Base-by-base conservation (phyloP, 805 yeast genomes). In the Suhomyces pyralidae region DNA sequence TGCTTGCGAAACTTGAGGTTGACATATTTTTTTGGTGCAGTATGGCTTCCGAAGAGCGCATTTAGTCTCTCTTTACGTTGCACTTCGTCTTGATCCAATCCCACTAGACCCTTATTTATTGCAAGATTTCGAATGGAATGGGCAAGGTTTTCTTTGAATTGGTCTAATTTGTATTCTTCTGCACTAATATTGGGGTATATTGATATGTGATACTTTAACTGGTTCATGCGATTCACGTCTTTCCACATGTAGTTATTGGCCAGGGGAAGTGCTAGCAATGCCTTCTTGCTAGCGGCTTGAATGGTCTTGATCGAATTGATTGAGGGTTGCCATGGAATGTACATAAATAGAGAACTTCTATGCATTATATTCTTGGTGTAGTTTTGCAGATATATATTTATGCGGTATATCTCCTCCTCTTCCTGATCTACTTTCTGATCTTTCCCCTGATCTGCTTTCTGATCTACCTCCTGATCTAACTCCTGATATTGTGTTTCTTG, bases 301-400 rank as follows among this genome's bases (percentile, higher is more conserved):
- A 61, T 51, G 38, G 25, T 34, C 8, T 20, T 20, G 8, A 50
- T 34, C 1, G 36, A 19, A 2, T 43, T 45, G 2, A 48, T 46
- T 22, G 53, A 40, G 3, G 63, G 61, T 20, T 45, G 26, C 65
- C 67, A 64, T 14, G 65, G 63, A 5, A 64, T 45, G 28, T 57
- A 61, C 7, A 53, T 46, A 40, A 56, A 65, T 7, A 55, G 51
- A 8, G 59, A 38, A 7, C 48, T 28, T 22, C 49, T 55, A 5
- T 50, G 32, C 26, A 44, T 43, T 58, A 42, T 56, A 52, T 48
- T 54, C 49, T 55, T 52, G 50, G 58, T 47, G 54, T 61, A 63
- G 50, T 65, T 65, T 36, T 59, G 61, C 60, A 58, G 53, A 30
- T 30, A 58, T 5, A 55, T 44, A 26, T 44, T 26, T 15, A 48